phyloP scores from a whole-genome alignment of 75 land plant genomes.

The Chamaecyparis obtusa region DNA sequence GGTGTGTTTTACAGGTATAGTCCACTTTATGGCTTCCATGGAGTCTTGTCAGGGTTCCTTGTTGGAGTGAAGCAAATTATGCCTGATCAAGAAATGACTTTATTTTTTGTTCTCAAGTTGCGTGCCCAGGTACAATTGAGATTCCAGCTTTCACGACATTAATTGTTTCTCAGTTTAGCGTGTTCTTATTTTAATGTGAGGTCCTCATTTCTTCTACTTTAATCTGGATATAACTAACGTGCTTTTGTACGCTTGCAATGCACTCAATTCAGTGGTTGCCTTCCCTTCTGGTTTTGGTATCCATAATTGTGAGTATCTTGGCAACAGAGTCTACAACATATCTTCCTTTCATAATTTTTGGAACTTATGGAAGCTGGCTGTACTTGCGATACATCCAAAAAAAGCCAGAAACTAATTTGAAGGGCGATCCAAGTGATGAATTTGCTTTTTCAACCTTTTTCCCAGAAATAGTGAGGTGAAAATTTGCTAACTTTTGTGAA shows the following conservation, averaged over 20 bases:
- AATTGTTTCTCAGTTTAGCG: background rate
- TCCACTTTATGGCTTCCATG: constrained; percentile 92
- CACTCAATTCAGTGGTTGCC: constrained; percentile 80
- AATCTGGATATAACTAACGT: background rate
- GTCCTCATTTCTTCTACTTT: background rate
- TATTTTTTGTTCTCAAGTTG: constrained; percentile 39
- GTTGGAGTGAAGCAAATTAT: constrained; percentile 91
- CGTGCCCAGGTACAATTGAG: constrained; percentile 75
- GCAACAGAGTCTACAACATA: constrained; percentile 44
- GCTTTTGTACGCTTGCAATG: background rate
- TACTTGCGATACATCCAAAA: constrained; percentile 47
- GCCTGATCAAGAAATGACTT: constrained; percentile 75
- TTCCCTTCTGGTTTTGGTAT: constrained; percentile 52
- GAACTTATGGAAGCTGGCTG: constrained; percentile 70
- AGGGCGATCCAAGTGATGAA: constrained; percentile 66
- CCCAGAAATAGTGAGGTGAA: constrained; percentile 71
- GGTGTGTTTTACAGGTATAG: constrained; percentile 53
- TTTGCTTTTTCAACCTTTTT: constrained; percentile 91
- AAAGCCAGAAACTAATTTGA: constrained; percentile 44
- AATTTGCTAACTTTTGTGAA: constrained; percentile 4
- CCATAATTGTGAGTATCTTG: constrained; percentile 52
- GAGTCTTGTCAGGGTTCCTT: constrained; percentile 80
- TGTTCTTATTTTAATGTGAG: background rate
- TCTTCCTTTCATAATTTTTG: constrained; percentile 83
- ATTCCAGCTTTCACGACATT: background rate